Evolutionary conservation across 1,284 basidiomycete genomes (phyloP).

Genomic region (Apiotrichum laibachii): DNA sequence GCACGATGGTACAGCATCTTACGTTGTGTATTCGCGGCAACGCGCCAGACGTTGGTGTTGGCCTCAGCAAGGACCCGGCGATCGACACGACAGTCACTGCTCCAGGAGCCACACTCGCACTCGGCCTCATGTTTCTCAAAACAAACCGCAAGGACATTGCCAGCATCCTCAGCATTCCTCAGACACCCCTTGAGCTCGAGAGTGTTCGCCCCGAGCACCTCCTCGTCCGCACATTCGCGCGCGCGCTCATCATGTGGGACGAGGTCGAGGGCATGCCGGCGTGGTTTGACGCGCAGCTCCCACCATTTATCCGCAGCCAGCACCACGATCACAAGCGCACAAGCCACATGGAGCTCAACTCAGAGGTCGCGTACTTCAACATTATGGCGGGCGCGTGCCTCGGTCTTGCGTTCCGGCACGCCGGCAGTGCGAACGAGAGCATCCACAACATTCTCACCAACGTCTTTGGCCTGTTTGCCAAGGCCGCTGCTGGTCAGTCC

Average conservation of each 20-base stretch:
- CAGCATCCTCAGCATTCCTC: slow-evolving; percentile 76
- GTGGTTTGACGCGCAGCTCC: slow-evolving; percentile 78
- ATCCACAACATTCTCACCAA: slow-evolving; percentile 78
- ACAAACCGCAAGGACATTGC: slow-evolving; percentile 81
- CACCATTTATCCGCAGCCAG: slow-evolving; percentile 63
- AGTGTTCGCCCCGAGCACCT: slow-evolving; percentile 84
- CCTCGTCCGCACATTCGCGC: slow-evolving; percentile 72
- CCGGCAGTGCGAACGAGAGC: slow-evolving; percentile 82
- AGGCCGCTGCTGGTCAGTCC: slow-evolving; percentile 58
- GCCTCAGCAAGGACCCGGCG: slow-evolving; percentile 4
- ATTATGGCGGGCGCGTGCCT: slow-evolving; percentile 88
- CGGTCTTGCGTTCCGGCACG: slow-evolving; percentile 85
- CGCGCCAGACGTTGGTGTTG: slow-evolving; percentile 23
- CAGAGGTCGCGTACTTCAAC: slow-evolving; percentile 83
- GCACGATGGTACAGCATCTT: slow-evolving; percentile 64
- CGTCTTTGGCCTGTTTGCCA: slow-evolving; percentile 70
- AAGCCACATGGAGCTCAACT: slow-evolving; percentile 60
- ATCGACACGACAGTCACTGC: slow-evolving; percentile 85
- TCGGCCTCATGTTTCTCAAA: slow-evolving; percentile 88
- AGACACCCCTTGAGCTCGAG: slow-evolving; percentile 73
- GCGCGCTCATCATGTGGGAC: slow-evolving; percentile 85
- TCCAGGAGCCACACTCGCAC: slow-evolving; percentile 81
- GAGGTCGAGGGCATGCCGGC: slow-evolving; percentile 66
- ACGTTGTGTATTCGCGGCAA: slow-evolving; percentile 72
- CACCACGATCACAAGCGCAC: slow-evolving; percentile 55